Conservation (phyloP, 163 green algal genomes). For the Scenedesmus sp. region DNA sequence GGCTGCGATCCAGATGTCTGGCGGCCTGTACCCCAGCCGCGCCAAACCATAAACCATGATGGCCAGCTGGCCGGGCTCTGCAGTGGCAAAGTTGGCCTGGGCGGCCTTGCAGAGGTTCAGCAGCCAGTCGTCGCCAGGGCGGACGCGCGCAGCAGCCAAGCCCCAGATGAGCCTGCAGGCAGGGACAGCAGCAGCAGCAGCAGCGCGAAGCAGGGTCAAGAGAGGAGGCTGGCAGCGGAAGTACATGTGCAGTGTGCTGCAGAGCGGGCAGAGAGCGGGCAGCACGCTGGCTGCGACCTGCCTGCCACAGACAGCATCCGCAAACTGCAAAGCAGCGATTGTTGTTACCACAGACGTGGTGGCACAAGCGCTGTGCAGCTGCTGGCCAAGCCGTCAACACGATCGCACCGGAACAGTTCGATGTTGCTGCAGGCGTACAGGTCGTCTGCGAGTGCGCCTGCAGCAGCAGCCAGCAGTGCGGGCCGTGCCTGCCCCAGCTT, state of each 20-base stretch:
- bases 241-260: background rate
- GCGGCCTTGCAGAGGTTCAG: conserved; percentile 35
- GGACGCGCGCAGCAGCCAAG: background rate
- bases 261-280: background rate
- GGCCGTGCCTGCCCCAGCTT: conserved; percentile 34
- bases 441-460: conserved; percentile 2
- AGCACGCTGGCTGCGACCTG: background rate
- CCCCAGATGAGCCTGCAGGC: conserved; percentile 40
- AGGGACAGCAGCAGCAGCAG: background rate
- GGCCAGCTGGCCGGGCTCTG: background rate
- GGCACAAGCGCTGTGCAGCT: background rate
- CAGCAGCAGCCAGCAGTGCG: conserved; percentile 36
- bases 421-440: conserved; percentile 40
- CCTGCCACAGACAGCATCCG: background rate
- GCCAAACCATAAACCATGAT: conserved; percentile 35
- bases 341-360: background rate
- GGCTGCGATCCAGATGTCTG: conserved; percentile 42
- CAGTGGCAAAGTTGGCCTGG: conserved; percentile 29
- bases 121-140: conserved; percentile 33
- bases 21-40: conserved; percentile 30
- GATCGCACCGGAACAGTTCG: conserved; percentile 28
- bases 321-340: background rate
- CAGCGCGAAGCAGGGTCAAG: background rate
- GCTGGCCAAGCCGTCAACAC: background rate
- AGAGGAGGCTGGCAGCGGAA: background rate